These are phyloP conservation scores for Santalum album DNA, from an alignment of 164 flowering plant species.

Conservation along the genomic window DNA sequence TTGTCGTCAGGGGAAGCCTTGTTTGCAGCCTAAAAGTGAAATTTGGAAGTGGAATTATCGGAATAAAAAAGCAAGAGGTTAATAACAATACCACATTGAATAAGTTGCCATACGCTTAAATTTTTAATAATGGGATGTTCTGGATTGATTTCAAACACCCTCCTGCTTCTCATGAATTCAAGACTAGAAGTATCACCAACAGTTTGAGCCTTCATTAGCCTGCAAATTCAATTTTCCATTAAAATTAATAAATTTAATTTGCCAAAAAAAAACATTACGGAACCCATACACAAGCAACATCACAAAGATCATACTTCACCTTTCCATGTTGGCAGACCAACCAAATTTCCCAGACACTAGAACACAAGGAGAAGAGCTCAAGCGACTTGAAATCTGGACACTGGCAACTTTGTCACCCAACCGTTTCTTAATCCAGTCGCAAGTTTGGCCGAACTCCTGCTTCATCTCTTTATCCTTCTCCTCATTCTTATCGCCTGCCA, in stretches of 20 bases:
- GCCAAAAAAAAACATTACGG: too few relatives aligned
- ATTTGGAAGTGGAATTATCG: too few relatives aligned
- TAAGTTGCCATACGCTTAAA: constrained; percentile 32
- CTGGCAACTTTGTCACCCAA: constrained; percentile 85
- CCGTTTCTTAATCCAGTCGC: constrained; percentile 91
- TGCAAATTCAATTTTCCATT: constrained; percentile 14
- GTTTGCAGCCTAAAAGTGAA: constrained; percentile 47
- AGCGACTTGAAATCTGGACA: constrained; percentile 81
- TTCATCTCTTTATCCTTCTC: constrained; percentile 73
- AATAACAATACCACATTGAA: too few relatives aligned
- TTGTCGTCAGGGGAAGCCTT: constrained; percentile 44
- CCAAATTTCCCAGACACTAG: constrained; percentile 95
- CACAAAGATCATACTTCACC: constrained; percentile 28
- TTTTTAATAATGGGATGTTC: constrained; percentile 61
- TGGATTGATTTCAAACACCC: constrained; percentile 86
- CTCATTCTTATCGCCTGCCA: constrained; percentile 72
- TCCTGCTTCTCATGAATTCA: constrained; percentile 77
- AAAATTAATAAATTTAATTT: neutral
- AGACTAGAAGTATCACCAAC: constrained; percentile 54
- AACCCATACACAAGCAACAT: neutral
- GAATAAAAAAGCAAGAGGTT: too few relatives aligned
- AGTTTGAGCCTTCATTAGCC: constrained; percentile 81
- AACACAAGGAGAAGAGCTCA: constrained; percentile 91
- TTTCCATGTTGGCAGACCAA: constrained; percentile 99
- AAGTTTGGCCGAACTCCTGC: constrained; percentile 74